Evolutionary conservation across 2,329 filamentous ascomycete species (phyloP).

Genomic region (Aspergillus vadensis): DNA sequence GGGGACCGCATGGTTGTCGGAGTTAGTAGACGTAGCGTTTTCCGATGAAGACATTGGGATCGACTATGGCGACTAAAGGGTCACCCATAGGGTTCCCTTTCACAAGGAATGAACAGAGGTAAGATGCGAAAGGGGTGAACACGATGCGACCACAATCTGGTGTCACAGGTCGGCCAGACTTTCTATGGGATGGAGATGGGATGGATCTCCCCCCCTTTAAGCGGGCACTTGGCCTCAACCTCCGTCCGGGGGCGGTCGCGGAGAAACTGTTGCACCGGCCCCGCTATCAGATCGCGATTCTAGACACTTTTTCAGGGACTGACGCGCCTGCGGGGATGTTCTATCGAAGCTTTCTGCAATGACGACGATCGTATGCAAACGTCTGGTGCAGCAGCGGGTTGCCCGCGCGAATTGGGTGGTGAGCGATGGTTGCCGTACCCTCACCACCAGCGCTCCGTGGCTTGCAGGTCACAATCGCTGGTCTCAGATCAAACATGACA

Average conservation of each 20-base stretch:
- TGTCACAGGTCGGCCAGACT: not conserved
- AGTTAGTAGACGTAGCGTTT: constrained; percentile 35
- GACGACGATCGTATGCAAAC: constrained; percentile 28
- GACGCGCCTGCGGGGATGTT: not conserved
- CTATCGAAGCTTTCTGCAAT: constrained; percentile 17
- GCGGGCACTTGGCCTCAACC: constrained; percentile 23
- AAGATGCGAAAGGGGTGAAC: not conserved
- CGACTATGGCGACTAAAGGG: constrained; percentile 11
- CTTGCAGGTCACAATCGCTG: constrained; percentile 84
- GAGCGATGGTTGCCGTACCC: constrained; percentile 44
- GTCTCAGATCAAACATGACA: constrained; percentile 96
- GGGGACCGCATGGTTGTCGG: constrained; percentile 38
- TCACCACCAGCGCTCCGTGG: constrained; percentile 49
- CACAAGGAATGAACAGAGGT: constrained; percentile 4
- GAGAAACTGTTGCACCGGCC: constrained; percentile 34
- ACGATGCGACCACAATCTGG: not conserved
- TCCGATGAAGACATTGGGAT: constrained; percentile 45
- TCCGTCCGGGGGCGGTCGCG: constrained; percentile 30
- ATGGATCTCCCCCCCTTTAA: constrained; percentile 15
- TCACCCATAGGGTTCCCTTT: constrained; percentile 16
- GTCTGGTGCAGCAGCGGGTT: constrained; percentile 20
- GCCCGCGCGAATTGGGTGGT: constrained; percentile 12
- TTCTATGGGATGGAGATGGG: not conserved
- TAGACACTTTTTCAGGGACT: not conserved
- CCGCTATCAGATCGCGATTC: constrained; percentile 13